Conservation (phyloP, 2,329 filamentous ascomycete species). For the Alternaria conjuncta region DNA sequence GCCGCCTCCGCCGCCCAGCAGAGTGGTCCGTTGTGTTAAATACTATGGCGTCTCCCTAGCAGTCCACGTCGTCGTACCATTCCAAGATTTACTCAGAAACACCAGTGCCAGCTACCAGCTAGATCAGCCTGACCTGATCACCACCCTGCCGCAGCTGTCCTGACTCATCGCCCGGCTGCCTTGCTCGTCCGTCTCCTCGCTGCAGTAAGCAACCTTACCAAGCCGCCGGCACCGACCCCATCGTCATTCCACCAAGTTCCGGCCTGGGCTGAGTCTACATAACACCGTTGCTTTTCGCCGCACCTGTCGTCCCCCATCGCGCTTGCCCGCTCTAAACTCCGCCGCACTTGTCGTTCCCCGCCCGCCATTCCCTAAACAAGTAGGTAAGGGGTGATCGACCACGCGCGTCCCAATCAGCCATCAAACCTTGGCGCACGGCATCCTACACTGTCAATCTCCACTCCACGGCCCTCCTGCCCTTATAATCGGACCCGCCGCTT, state of each 20-base stretch:
- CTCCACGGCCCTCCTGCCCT: conserved; percentile 26
- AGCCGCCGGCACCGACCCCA: conserved; percentile 21
- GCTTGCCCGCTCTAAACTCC: conserved; percentile 21
- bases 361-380: conserved; percentile 12
- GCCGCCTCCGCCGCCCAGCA: conserved; percentile 38
- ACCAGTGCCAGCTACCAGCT: conserved; percentile 9
- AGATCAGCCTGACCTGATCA: conserved; percentile 38
- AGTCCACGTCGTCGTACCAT: conserved; percentile 12
- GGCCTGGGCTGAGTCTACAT: conserved; percentile 15
- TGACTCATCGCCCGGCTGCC: conserved; percentile 10
- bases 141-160: conserved; percentile 13
- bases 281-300: conserved; percentile 12
- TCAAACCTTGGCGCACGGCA: conserved; percentile 34
- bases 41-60: conserved; percentile 27
- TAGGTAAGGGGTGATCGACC: conserved; percentile 24
- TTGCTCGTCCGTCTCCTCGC: conserved; percentile 2
- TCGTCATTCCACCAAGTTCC: conserved; percentile 27
- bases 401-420: conserved; percentile 32
- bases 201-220: conserved; percentile 28
- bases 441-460: conserved; percentile 15
- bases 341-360: conserved; percentile 21
- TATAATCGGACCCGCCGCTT: conserved; percentile 27
- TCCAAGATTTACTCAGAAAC: conserved; percentile 17
- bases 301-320: conserved; percentile 15
- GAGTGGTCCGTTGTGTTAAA: conserved; percentile 34